Percentiles rank a stretch among this genome's conserved stretches.
phyloP scores from a whole-genome alignment of 148 eudicot genomes.

The Fagopyrum homotropicum region DNA sequence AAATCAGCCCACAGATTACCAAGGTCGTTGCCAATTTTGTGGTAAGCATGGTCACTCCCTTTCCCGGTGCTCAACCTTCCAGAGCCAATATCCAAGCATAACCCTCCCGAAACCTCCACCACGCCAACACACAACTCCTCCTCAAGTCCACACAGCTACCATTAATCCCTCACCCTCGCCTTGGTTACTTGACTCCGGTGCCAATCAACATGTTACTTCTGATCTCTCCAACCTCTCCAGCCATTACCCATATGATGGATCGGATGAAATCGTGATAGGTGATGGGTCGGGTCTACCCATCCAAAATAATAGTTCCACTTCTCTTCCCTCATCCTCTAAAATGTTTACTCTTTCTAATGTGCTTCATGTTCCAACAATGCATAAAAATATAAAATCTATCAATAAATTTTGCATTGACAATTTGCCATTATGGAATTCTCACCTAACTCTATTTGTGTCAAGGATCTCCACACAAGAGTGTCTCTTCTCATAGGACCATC shows the following conservation, averaged over 20 bases:
- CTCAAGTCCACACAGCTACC: background rate
- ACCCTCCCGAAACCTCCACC: background rate
- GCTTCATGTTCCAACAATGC: background rate
- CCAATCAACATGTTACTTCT: background rate
- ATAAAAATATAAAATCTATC: background rate
- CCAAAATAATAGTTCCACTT: too few species aligned
- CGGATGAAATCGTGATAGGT: background rate
- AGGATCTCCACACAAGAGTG: slow-evolving; percentile 3
- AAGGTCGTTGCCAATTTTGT: background rate
- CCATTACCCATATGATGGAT: background rate
- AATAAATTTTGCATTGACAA: background rate
- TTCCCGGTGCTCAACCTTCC: background rate
- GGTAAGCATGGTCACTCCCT: background rate
- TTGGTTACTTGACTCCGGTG: background rate
- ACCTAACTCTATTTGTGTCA: background rate
- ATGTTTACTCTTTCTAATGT: background rate
- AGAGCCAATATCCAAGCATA: background rate
- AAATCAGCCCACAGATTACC: background rate
- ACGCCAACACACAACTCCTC: background rate
- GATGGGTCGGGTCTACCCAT: background rate
- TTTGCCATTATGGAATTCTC: background rate
- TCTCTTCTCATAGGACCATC: background rate
- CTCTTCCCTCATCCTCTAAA: background rate
- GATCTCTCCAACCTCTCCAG: background rate
- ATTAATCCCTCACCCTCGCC: background rate